Conservation (phyloP, 1,139 yeast genomes). For the Citeromyces hawaiiensis region DNA sequence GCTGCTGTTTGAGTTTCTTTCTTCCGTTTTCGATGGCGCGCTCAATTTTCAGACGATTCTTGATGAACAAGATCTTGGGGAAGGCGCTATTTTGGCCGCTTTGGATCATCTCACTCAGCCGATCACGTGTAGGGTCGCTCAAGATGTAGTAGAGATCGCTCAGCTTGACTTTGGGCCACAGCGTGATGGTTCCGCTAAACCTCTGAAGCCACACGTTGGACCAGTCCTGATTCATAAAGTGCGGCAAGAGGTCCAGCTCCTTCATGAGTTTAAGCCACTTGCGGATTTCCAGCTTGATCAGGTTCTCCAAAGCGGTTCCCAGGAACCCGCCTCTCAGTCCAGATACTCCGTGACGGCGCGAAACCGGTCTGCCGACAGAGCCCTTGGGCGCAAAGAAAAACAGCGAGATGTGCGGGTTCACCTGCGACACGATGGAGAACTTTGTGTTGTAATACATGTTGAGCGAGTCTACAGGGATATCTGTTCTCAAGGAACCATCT, state of each 20-base stretch:
- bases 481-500: conserved; percentile 64
- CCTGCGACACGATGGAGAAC: conserved; percentile 69
- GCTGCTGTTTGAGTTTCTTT: conserved; percentile 2
- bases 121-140: conserved; percentile 52
- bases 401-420: conserved; percentile 68
- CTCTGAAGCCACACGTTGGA: conserved; percentile 63
- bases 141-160: conserved; percentile 52
- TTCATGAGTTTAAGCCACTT: conserved; percentile 65
- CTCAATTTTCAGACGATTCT: conserved; percentile 50
- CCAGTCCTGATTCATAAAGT: conserved; percentile 68
- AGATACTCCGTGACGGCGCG: conserved; percentile 34
- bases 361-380: conserved; percentile 69
- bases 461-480: conserved; percentile 54
- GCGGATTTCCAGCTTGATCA: conserved; percentile 55
- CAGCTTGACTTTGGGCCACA: conserved; percentile 57
- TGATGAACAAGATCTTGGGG: conserved; percentile 53
- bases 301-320: conserved; percentile 59
- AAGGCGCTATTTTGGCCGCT: conserved; percentile 58
- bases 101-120: conserved; percentile 38
- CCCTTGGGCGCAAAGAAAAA: conserved; percentile 76
- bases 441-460: conserved; percentile 71
- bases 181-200: conserved; percentile 63
- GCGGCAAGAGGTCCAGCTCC: conserved; percentile 55
- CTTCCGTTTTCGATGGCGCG: conserved; percentile 44
- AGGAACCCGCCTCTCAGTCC: conserved; percentile 69